Base-by-base conservation (phyloP, 2,329 filamentous ascomycete species). In the Colletotrichum tropicicola region DNA sequence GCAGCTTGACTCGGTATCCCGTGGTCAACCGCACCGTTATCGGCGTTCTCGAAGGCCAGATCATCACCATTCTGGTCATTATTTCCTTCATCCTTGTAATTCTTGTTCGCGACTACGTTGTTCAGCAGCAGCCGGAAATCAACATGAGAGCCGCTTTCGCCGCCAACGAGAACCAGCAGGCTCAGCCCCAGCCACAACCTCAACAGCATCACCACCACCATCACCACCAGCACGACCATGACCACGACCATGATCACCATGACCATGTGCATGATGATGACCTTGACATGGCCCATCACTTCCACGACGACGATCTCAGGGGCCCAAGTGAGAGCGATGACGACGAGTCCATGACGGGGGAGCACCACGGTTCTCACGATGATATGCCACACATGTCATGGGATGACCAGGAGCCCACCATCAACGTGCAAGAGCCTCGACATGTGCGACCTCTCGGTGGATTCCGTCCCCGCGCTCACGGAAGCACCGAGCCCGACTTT, bases 1-100 rank as follows among this genome's bases (percentile, higher is more conserved):
- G 82, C 43, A 88, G 85, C 56, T 76, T 91, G 21, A 97, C 93
- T 0, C 83, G 88, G 5, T 92, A 89, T 51, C 84, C 91, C 1
- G 83, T 86, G 13, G 73, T 97, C 62, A 98, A 98, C 75, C 89
- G 91, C 49, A 85, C 91, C 54, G 79, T 98, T 15, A 89, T 98
- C 55, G 91, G 94, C 70, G 88, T 95, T 1, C 81, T 98, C 4
- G 96, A 99, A 79, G 96, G 96, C 4, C 94, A 97, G 74, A 87
- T 98, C 49, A 97, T 99, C 70, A 99, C 95, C 1, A 81, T 98
- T 6, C 81, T 97, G 10, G 93, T 98, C 53, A 95, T 99, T 7
- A 86, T 97, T 45, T 94, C 91, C 62, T 99, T 98, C 77, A 98
- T 99, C 64, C 82, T 99, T n/a, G 90, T 99, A 43, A 99, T 99